A percentile compares a stretch with the other conserved stretches of the same genome.
These are phyloP conservation scores for Exophiala viscosa DNA, from an alignment of 2,329 filamentous ascomycete species.

Conservation along the genomic window DNA sequence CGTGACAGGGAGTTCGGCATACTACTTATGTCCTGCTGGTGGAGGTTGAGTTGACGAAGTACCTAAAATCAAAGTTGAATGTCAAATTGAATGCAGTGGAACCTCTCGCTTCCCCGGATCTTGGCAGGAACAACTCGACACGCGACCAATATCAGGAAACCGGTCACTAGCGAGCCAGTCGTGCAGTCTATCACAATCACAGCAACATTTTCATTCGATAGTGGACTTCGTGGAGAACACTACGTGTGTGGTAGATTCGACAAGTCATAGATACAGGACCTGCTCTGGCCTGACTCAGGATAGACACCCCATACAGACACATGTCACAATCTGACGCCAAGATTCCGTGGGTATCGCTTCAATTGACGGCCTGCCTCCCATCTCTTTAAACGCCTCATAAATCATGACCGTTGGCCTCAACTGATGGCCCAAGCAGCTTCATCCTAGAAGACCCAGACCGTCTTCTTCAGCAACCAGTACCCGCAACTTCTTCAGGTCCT, in stretches of 20 bases:
- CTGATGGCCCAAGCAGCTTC: background rate
- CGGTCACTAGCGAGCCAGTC: too few relatives aligned
- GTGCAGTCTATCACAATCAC: too few relatives aligned
- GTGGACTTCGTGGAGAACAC: too few relatives aligned
- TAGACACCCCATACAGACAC: conserved; percentile 4
- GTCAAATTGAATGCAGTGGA: background rate
- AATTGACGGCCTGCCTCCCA: conserved; percentile 2
- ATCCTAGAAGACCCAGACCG: conserved; percentile 24
- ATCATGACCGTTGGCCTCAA: conserved; percentile 1
- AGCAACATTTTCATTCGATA: too few relatives aligned
- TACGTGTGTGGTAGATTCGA: too few relatives aligned
- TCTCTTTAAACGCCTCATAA: conserved; percentile 3
- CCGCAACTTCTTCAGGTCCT: conserved; percentile 26
- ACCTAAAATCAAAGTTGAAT: too few relatives aligned
- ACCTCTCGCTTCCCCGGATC: conserved; percentile 11
- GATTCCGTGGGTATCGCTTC: conserved; percentile 11
- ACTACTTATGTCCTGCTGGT: too few relatives aligned
- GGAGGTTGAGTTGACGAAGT: too few relatives aligned
- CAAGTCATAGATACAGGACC: too few relatives aligned
- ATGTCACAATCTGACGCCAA: background rate
- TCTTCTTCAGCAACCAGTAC: conserved; percentile 28
- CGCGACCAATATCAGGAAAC: background rate
- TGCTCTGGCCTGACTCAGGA: too few relatives aligned
- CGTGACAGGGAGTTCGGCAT: too few relatives aligned
- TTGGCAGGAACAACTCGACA: conserved; percentile 13